Conservation (phyloP, 352 stramenopile species). For the Pythium folliculosum region DNA sequence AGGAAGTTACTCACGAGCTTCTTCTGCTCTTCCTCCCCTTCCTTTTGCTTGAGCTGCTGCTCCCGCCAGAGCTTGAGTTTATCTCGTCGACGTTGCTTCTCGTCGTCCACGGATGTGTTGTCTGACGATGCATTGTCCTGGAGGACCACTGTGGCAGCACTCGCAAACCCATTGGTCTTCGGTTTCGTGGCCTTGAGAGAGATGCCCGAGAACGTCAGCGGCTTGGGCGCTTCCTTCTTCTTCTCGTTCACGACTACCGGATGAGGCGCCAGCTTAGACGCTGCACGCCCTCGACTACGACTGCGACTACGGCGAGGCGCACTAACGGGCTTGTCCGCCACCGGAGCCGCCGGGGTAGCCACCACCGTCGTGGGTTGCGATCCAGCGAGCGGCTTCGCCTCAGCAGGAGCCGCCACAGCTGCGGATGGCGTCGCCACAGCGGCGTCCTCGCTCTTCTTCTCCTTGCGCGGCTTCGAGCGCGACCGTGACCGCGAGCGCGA, state of each 20-base stretch:
- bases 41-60: conserved; percentile 62
- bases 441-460: not conserved
- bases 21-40: conserved; percentile 42
- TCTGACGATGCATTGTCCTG: not conserved
- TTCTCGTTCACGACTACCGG: not conserved
- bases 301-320: conserved; percentile 29
- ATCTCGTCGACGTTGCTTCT: conserved; percentile 50
- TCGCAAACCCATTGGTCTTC: conserved; percentile 11
- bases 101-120: conserved; percentile 24
- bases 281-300: conserved; percentile 18
- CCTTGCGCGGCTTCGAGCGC: conserved; percentile 27
- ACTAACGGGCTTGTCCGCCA: conserved; percentile 19
- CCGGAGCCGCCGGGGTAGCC: no score
- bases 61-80: conserved; percentile 61
- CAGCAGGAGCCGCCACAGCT: no score
- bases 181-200: conserved; percentile 48
- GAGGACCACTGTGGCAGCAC: not conserved
- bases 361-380: not conserved
- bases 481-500: conserved; percentile 29
- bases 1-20: conserved; percentile 45
- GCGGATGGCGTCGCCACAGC: not conserved
- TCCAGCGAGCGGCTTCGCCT: not conserved
- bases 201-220: conserved; percentile 73
- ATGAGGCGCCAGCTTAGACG: not conserved
- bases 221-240: conserved; percentile 18